phyloP scores from a whole-genome alignment of 345 rosid species.

The Gynandropsis gynandra region DNA sequence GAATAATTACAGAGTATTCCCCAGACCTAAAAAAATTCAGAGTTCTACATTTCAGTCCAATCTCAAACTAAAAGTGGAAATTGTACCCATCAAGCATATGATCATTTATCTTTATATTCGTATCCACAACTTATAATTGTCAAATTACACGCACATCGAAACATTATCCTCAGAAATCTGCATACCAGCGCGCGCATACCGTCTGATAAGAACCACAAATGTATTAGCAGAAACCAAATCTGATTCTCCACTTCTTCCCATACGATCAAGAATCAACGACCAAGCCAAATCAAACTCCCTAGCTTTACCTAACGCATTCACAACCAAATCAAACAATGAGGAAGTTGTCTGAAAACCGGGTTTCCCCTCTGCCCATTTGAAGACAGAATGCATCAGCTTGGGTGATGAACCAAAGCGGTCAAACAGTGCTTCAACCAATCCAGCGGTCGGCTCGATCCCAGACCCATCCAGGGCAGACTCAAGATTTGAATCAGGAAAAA shows the following conservation, averaged over 20 bases:
- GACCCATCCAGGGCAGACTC: constrained; percentile 45
- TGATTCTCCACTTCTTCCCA: constrained; percentile 24
- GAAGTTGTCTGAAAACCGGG: constrained; percentile 44
- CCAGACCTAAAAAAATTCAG: background rate
- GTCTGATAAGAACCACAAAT: constrained; percentile 61
- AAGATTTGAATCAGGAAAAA: constrained; percentile 38
- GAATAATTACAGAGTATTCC: too few species aligned
- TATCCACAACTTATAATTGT: background rate
- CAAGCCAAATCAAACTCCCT: constrained; percentile 70
- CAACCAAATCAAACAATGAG: constrained; percentile 36
- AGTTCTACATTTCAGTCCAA: background rate
- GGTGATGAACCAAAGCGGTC: constrained; percentile 62
- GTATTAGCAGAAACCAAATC: constrained; percentile 57
- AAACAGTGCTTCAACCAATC: constrained; percentile 43
- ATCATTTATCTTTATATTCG: background rate
- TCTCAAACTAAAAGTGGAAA: background rate
- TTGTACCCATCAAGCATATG: background rate
- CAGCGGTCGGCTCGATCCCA: constrained; percentile 42
- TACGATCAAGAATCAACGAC: constrained; percentile 51
- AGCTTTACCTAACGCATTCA: constrained; percentile 54
- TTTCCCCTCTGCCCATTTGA: constrained; percentile 68
- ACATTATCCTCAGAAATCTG: background rate
- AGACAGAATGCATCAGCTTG: constrained; percentile 46
- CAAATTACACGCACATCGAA: background rate
- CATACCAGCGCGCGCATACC: constrained; percentile 76